Evolutionary conservation across 345 rosid genomes (phyloP), one percentile per base, ranked within the genome.

Genomic region (Mangifera indica): DNA sequence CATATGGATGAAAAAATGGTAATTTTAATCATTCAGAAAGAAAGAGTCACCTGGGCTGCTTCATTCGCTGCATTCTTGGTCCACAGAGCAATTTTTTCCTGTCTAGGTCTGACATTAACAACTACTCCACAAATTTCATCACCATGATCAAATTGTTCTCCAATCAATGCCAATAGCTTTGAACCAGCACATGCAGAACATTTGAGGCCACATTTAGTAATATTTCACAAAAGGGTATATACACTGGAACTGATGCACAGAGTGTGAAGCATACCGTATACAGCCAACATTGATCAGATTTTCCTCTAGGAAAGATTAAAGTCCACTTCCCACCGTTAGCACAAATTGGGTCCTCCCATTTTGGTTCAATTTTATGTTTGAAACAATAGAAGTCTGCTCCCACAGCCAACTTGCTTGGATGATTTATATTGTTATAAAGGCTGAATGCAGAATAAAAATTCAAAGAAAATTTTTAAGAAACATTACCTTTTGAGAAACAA

Each of bases 241-340:
- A n/a, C n/a, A n/a, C 20, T 20, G 26, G 21, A 49, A 42, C 44
- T 21, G 4, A 68, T 8, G 2, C 20, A n/a, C 20, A 49, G 15
- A 59, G 60, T 20, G 55, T 20, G 77, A 69, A 60, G 55, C 73
- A 9, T 83, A 93, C 97, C 57, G 98, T 91, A 76, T 89, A 81
- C 73, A 95, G 79, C 96, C 99, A 95, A 78, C 21, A 52, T 9
- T 80, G 83, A 76, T 95, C 99, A 53, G 94, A 87, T 77, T 89
- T 91, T 44, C 78, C 89, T 78, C 61, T 86, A 0, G 15, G 2
- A 63, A 79, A 78, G 45, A 70, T 79, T 72, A 89, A 78, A 51
- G 94, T 89, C 99, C 99, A 95, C 80, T 86, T 95, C 60, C 99
- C 98, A 60, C 99, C 99, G 46, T 92, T 88, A 25, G 94, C 90